Evolutionary conservation across 164 flowering plant species (phyloP).

Genomic region (Liquidambar formosana): DNA sequence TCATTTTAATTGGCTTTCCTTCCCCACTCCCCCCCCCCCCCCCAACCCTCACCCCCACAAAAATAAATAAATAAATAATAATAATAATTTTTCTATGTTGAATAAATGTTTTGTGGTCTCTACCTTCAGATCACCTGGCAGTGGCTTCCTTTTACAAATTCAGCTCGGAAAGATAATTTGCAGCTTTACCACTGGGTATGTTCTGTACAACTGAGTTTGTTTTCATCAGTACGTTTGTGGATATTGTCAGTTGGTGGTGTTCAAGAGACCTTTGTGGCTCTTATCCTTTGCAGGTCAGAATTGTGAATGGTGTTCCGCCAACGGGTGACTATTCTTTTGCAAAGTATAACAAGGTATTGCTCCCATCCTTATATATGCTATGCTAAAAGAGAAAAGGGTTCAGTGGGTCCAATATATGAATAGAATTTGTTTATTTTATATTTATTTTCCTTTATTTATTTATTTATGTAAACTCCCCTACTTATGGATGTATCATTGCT

Average conservation of each 20-base stretch:
- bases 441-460: conserved; percentile 1
- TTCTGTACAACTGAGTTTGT: background rate
- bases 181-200: conserved; percentile 95
- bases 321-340: conserved; percentile 97
- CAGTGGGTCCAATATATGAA: no score
- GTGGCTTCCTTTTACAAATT: conserved; percentile 92
- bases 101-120: background rate
- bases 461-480: background rate
- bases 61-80: no score
- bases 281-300: conserved; percentile 70
- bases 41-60: no score
- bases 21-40: no score
- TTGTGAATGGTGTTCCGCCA: conserved; percentile 92
- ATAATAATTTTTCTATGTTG: no score
- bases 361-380: background rate
- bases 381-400: no score
- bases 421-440: no score
- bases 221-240: background rate
- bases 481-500: background rate
- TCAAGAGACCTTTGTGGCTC: background rate
- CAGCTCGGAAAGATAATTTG: conserved; percentile 85
- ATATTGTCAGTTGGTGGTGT: background rate
- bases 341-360: conserved; percentile 85
- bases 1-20: no score
- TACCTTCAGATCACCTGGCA: conserved; percentile 84